Conservation (phyloP, 1,284 basidiomycete genomes). For the Takashimella tepidaria region DNA sequence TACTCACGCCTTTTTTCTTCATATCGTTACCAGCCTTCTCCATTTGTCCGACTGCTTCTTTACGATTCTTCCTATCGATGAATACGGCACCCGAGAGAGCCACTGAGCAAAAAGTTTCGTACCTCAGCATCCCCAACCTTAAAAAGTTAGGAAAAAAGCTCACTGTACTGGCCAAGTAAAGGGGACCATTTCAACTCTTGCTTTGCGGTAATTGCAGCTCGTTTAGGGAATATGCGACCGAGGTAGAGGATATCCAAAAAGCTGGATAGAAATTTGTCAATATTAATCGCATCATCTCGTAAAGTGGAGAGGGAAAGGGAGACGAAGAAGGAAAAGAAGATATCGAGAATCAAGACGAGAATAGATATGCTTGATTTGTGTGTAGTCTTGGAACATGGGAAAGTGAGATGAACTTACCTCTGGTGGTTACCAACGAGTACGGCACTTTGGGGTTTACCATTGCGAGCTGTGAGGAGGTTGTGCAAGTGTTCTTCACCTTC, state of each 20-base stretch:
- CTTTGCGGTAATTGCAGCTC: constrained; percentile 89
- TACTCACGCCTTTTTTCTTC: constrained; percentile 57
- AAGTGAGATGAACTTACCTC: constrained; percentile 46
- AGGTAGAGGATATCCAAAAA: constrained; percentile 82
- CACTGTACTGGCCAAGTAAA: constrained; percentile 76
- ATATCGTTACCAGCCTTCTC: constrained; percentile 73
- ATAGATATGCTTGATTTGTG: neutral
- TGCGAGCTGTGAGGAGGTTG: constrained; percentile 53
- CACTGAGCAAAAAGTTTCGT: constrained; percentile 50
- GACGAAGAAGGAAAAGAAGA: too few species aligned
- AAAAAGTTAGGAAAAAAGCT: constrained; percentile 19
- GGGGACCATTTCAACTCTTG: constrained; percentile 82
- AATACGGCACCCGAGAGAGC: constrained; percentile 86
- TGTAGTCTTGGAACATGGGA: too few species aligned
- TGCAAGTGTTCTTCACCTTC: constrained; percentile 79
- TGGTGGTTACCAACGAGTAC: constrained; percentile 91
- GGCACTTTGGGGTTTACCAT: constrained; percentile 41
- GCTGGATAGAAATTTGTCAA: constrained; percentile 35
- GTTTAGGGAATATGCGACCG: constrained; percentile 78
- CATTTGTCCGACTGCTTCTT: constrained; percentile 69
- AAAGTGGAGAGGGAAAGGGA: too few species aligned
- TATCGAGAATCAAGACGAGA: neutral
- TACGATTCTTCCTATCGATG: constrained; percentile 78
- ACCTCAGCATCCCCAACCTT: too few species aligned
- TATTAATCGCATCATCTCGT: too few species aligned